Conservation (phyloP, 495 filamentous ascomycete genomes). For the Schizothecium vesticola region DNA sequence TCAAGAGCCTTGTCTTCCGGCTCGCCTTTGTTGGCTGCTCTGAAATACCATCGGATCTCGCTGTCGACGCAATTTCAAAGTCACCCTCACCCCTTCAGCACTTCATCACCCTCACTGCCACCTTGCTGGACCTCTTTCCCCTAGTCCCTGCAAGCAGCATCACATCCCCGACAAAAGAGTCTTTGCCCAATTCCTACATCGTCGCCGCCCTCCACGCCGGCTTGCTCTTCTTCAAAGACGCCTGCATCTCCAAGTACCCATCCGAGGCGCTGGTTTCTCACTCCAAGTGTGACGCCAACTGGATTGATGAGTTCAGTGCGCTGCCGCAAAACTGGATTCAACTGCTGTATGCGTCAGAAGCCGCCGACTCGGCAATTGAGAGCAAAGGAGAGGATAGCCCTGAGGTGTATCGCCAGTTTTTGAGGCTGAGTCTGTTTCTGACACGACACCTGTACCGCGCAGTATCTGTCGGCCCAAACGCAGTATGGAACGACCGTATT, state of each 20-base stretch:
- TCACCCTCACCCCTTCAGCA: slow-evolving; percentile 24
- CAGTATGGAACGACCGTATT: slow-evolving; percentile 21
- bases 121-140: slow-evolving; percentile 25
- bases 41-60: slow-evolving; percentile 18
- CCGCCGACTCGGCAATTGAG: neutral
- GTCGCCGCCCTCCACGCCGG: slow-evolving; percentile 25
- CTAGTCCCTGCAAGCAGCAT: slow-evolving; percentile 7
- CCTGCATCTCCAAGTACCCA: slow-evolving; percentile 20
- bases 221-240: slow-evolving; percentile 28
- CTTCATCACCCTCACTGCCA: slow-evolving; percentile 18
- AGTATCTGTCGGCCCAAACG: slow-evolving; percentile 8
- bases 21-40: slow-evolving; percentile 34
- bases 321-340: slow-evolving; percentile 20
- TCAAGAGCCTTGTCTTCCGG: slow-evolving; percentile 25
- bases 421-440: slow-evolving; percentile 21
- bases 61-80: slow-evolving; percentile 1
- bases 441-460: slow-evolving; percentile 21
- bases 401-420: slow-evolving; percentile 23
- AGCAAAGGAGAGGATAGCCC: slow-evolving; percentile 15
- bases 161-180: neutral
- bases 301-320: slow-evolving; percentile 19
- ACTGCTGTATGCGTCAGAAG: slow-evolving; percentile 1
- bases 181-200: slow-evolving; percentile 18
- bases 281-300: slow-evolving; percentile 14
- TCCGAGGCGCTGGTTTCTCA: slow-evolving; percentile 7